Percentiles rank a stretch among this genome's conserved stretches.
Conservation (phyloP, 2,329 filamentous ascomycete species). For the Fusarium stilboides region DNA sequence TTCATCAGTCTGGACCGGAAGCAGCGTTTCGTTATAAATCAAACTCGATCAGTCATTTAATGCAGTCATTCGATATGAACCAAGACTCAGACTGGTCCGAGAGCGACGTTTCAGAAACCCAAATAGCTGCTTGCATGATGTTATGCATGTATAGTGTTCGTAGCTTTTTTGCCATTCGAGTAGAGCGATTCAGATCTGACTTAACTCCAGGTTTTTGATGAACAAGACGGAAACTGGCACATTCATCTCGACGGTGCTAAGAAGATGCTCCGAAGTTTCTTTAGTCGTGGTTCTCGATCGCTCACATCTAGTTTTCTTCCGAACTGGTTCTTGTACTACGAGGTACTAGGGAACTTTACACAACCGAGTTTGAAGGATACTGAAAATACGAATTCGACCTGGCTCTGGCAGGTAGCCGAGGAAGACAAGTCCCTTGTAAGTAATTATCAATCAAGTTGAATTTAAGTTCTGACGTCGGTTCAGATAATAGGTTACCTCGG, state of each 20-base stretch:
- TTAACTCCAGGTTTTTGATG: constrained; percentile 7
- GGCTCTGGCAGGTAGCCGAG: background rate
- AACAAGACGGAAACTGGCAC: background rate
- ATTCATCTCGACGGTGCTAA: background rate
- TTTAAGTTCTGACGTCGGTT: background rate
- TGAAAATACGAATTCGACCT: background rate
- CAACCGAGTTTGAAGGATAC: background rate
- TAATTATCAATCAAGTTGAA: background rate
- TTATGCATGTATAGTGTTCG: constrained; percentile 18
- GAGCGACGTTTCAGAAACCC: background rate
- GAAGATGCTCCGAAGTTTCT: background rate
- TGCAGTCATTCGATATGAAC: background rate
- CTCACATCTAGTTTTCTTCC: constrained; percentile 5
- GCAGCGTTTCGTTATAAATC: constrained; percentile 4
- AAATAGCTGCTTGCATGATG: constrained; percentile 25
- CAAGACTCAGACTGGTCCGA: background rate
- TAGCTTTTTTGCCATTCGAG: background rate
- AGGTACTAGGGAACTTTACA: constrained; percentile 11
- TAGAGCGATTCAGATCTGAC: background rate
- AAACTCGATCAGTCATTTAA: constrained; percentile 4
- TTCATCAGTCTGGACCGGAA: constrained; percentile 4
- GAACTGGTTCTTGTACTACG: constrained; percentile 20
- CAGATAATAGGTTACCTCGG: constrained; percentile 8
- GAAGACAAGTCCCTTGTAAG: constrained; percentile 4
- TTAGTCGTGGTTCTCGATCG: background rate